Evolutionary conservation across 768 basidiomycete genomes (phyloP).

Genomic region (Tricholoma terreum): DNA sequence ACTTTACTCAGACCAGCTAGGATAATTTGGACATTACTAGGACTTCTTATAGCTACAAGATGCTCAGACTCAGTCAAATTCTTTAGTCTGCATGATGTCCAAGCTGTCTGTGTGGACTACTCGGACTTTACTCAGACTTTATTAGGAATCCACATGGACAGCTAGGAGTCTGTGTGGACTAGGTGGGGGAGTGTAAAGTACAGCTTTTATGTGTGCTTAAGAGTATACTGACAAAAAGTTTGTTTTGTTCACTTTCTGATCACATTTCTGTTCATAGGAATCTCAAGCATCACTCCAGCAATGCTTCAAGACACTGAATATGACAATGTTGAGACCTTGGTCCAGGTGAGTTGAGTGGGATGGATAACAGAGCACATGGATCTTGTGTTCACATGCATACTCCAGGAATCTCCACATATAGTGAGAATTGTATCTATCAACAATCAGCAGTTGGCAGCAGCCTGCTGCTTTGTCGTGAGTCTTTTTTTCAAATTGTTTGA

Average conservation of each 20-base stretch:
- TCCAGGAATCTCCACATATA: slow-evolving; percentile 34
- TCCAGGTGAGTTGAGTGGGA: slow-evolving; percentile 43
- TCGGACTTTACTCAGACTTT: no score
- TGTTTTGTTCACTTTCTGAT: background rate
- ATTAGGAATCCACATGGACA: no score
- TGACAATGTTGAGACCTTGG: slow-evolving; percentile 41
- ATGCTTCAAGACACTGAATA: slow-evolving; percentile 30
- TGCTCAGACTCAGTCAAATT: no score
- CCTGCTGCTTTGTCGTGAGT: slow-evolving; percentile 34
- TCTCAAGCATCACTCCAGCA: slow-evolving; percentile 17
- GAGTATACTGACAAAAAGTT: slow-evolving; percentile 1
- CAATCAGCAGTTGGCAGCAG: slow-evolving; percentile 33
- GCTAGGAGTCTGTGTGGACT: no score
- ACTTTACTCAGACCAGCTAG: no score
- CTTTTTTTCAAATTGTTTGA: slow-evolving; percentile 35
- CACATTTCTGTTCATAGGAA: slow-evolving; percentile 4
- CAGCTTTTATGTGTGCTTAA: slow-evolving; percentile 8
- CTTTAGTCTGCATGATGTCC: no score
- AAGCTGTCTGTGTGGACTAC: no score
- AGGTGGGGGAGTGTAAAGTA: no score
- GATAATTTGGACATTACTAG: no score
- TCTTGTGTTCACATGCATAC: slow-evolving; percentile 32
- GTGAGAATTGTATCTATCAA: slow-evolving; percentile 48
- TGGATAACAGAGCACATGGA: slow-evolving; percentile 43
- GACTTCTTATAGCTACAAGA: no score